Evolutionary conservation across 2,329 filamentous ascomycete genomes (phyloP), one percentile per base, ranked within the genome.

Genomic region (Alternaria infectoria): DNA sequence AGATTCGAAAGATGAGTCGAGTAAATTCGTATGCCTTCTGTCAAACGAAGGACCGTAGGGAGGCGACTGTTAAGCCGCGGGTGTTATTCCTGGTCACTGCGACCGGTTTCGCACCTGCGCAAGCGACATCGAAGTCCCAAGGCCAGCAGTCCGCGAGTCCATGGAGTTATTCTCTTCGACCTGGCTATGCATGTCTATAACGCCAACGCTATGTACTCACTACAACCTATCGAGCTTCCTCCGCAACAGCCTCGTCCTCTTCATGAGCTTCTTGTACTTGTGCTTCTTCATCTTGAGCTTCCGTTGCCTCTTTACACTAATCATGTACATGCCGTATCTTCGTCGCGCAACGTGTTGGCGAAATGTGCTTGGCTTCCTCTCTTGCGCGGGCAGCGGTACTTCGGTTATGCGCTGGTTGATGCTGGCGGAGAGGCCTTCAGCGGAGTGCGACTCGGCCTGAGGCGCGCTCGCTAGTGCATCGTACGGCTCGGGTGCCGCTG

Each of bases 261-360:
- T 92, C 92, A 97, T 93, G 72, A 98, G 86, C 89, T 99, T 99
- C 93, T 97, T 98, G 83, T 97, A 97, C 90, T 99, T 99, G 88
- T 98, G 95, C 89, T 98, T 99, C 92, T 99, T 99, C 94, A 99
- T 99, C 89, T 93, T 97, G 77, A 97, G 84, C 84, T 96, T 96
- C 78, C 93, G 87, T 82, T 97, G 93, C 81, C 96, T 88, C 86
- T 91, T 93, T 72, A 97, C 95, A 77, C 93, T 97, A 78, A 99
- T 93, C 68, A 93, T 88, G 65, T 90, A 83, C 90, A 97, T 94
- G 64, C 80, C 74, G 76, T 65, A 75, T 73, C 74, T 78, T 56
- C 57, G 79, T 51, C 62, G 65, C 40, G 62, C 62, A 32, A 73
- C 68, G 17, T 74, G 71, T 49, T 73, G 62, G 17, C 70, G 69